Conservation (phyloP, 2,329 filamentous ascomycete genomes). For the Neonectria punicea region DNA sequence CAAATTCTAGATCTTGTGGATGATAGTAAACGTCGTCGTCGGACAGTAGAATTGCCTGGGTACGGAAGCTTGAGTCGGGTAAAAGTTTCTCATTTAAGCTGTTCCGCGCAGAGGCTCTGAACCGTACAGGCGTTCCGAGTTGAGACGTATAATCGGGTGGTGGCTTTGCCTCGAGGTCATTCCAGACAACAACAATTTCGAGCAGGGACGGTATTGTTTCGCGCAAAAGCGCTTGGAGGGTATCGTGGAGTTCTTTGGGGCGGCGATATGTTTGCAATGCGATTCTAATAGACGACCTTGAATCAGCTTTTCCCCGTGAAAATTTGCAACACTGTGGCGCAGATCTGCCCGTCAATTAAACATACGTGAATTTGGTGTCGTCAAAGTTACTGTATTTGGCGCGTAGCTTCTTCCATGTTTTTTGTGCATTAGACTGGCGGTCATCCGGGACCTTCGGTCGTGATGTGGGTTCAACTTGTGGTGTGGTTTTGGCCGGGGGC, state of each 20-base stretch:
- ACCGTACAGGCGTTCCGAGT: slow-evolving; percentile 46
- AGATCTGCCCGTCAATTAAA: too few species aligned
- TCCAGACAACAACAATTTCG: slow-evolving; percentile 52
- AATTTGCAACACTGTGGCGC: neutral
- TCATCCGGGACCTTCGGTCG: neutral
- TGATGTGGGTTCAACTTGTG: neutral
- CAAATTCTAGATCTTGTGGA: slow-evolving; percentile 50
- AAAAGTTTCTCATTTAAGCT: slow-evolving; percentile 51
- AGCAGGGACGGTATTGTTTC: slow-evolving; percentile 47
- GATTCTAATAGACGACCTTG: slow-evolving; percentile 40
- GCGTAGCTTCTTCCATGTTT: neutral
- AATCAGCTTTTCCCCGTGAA: neutral
- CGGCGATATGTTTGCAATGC: slow-evolving; percentile 48
- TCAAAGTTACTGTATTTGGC: neutral
- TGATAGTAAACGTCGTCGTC: slow-evolving; percentile 53
- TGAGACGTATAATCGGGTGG: slow-evolving; percentile 41
- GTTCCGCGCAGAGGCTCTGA: slow-evolving; percentile 43
- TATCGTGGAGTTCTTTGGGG: slow-evolving; percentile 45
- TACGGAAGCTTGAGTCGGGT: slow-evolving; percentile 46
- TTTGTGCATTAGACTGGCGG: neutral
- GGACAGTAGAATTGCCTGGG: slow-evolving; percentile 49
- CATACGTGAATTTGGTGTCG: neutral
- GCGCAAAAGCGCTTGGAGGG: slow-evolving; percentile 39
- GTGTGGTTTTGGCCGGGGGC: neutral
- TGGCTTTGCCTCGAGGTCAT: slow-evolving; percentile 43